Evolutionary conservation across 352 stramenopile genomes (phyloP).

Genomic region (Pythium brassicae): DNA sequence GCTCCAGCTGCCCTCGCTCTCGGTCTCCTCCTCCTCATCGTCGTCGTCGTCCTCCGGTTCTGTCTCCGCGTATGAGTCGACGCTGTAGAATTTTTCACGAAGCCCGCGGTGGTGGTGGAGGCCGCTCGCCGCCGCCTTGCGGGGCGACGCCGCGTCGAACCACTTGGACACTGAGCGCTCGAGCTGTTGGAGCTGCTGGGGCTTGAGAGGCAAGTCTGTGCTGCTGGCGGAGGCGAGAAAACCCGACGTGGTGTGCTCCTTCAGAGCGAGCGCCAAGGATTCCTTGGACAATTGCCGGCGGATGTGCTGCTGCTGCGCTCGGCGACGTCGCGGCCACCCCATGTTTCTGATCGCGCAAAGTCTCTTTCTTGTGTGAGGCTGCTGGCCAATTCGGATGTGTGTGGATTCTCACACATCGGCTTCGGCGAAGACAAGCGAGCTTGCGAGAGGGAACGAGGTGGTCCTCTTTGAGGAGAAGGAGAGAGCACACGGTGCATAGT

Average conservation of each 20-base stretch:
- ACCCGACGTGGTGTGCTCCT: too few relatives aligned
- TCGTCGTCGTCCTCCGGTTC: conserved; percentile 32
- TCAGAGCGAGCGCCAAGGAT: not conserved
- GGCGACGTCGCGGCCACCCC: conserved; percentile 16
- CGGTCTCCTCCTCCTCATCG: conserved; percentile 20
- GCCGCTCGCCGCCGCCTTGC: not conserved
- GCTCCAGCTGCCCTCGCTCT: conserved; percentile 26
- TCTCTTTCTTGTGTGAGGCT: not conserved
- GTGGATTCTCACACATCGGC: too few relatives aligned
- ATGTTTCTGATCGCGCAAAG: not conserved
- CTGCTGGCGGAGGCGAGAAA: not conserved
- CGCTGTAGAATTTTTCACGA: conserved; percentile 26
- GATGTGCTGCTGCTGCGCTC: conserved; percentile 18
- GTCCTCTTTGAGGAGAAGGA: too few relatives aligned
- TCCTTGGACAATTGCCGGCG: conserved; percentile 12
- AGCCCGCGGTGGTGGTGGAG: conserved; percentile 7
- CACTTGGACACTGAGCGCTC: conserved; percentile 2
- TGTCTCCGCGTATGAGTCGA: conserved; percentile 30
- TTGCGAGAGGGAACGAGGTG: too few relatives aligned
- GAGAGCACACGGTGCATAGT: too few relatives aligned
- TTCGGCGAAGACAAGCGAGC: too few relatives aligned
- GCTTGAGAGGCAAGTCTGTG: not conserved
- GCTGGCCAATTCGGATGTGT: conserved; percentile 12
- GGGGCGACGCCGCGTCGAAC: conserved; percentile 2
- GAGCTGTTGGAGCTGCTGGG: not conserved